Evolutionary conservation across 1,284 basidiomycete genomes (phyloP).

Genomic region (Austroboletus novae-zelandiae): DNA sequence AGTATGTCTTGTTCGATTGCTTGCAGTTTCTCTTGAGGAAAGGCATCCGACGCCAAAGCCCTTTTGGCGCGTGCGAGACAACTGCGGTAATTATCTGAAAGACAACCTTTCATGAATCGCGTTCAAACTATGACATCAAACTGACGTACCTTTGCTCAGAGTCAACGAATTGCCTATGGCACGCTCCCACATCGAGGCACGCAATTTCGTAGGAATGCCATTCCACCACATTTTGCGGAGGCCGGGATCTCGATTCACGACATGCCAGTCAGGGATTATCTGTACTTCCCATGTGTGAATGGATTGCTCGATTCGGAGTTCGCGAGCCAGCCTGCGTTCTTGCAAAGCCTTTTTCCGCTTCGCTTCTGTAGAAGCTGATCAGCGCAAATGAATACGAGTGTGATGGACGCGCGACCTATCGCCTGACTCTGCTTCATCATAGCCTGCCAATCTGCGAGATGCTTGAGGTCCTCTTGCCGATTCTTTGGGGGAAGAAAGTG

Average conservation of each 20-base stretch:
- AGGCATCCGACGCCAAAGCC: slow-evolving; percentile 67
- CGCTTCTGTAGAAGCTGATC: slow-evolving; percentile 50
- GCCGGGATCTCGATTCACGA: slow-evolving; percentile 61
- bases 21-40: slow-evolving; percentile 68
- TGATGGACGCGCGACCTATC: slow-evolving; percentile 50
- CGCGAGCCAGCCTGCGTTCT: slow-evolving; percentile 64
- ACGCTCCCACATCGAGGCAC: slow-evolving; percentile 84
- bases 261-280: slow-evolving; percentile 82
- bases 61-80: slow-evolving; percentile 75
- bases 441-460: slow-evolving; percentile 84
- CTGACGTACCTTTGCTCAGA: slow-evolving; percentile 73
- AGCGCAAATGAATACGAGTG: neutral
- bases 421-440: slow-evolving; percentile 86
- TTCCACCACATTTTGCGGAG: slow-evolving; percentile 88
- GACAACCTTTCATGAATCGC: too few relatives aligned
- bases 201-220: slow-evolving; percentile 84
- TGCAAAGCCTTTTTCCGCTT: slow-evolving; percentile 62
- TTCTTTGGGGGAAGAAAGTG: slow-evolving; percentile 83
- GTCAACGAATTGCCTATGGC: slow-evolving; percentile 89
- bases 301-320: slow-evolving; percentile 67
- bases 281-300: slow-evolving; percentile 75
- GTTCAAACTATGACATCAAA: neutral
- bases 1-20: slow-evolving; percentile 80
- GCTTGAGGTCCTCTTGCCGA: slow-evolving; percentile 77
- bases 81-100: slow-evolving; percentile 65